phyloP scores from a whole-genome alignment of 2,329 filamentous ascomycete species.

The Microdochium paspali region DNA sequence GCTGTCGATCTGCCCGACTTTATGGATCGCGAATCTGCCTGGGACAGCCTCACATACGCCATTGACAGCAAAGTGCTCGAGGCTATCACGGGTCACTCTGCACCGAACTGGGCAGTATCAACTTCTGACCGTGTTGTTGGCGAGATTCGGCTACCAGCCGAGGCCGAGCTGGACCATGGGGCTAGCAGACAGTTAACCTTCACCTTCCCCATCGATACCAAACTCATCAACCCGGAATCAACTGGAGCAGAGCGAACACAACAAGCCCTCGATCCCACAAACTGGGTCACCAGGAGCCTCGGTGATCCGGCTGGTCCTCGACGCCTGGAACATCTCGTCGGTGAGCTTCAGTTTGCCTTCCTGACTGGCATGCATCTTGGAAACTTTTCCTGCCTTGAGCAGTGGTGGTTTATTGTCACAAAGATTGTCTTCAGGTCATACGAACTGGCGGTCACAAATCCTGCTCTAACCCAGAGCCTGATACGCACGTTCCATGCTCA shows the following conservation, averaged over 20 bases:
- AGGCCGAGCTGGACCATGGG: slow-evolving; percentile 26
- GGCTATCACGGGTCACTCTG: slow-evolving; percentile 32
- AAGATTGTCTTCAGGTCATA: slow-evolving; percentile 42
- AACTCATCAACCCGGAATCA: slow-evolving; percentile 14
- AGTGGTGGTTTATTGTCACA: slow-evolving; percentile 50
- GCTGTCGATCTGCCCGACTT: slow-evolving; percentile 5
- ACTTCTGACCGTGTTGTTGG: slow-evolving; percentile 43
- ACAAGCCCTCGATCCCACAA: slow-evolving; percentile 28
- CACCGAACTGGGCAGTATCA: slow-evolving; percentile 39
- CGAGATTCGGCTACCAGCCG: slow-evolving; percentile 26
- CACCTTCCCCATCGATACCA: slow-evolving; percentile 17
- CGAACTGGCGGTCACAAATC: slow-evolving; percentile 29
- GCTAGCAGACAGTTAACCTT: slow-evolving; percentile 12
- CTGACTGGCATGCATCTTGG: slow-evolving; percentile 47
- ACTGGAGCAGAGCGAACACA: slow-evolving; percentile 16
- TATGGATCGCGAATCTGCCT: slow-evolving; percentile 24
- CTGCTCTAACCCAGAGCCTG: slow-evolving; percentile 34
- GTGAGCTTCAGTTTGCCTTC: slow-evolving; percentile 53
- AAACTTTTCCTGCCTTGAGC: slow-evolving; percentile 49
- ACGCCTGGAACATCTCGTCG: slow-evolving; percentile 34
- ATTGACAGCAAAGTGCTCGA: slow-evolving; percentile 35
- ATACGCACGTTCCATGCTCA: slow-evolving; percentile 44
- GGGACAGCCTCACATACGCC: slow-evolving; percentile 39
- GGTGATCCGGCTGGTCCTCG: slow-evolving; percentile 7
- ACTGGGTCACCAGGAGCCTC: slow-evolving; percentile 33